These are phyloP conservation scores for Paramecium octaurelia DNA, from an alignment of 73 alveolate genomes.

Conservation along the genomic window DNA sequence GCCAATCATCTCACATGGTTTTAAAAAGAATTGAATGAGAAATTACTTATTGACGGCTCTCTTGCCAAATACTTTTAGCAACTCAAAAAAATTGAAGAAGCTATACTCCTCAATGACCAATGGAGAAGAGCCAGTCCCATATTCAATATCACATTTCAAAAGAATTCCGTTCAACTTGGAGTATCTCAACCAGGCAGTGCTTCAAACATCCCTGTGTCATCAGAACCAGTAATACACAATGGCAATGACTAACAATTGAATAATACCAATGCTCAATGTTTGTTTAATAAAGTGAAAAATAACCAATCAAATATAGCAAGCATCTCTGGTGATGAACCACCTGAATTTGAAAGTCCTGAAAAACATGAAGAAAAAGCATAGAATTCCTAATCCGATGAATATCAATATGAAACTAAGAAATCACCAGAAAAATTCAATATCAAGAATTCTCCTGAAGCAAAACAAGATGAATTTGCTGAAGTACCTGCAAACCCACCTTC, in stretches of 20 bases:
- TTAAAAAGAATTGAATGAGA: neutral
- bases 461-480: neutral
- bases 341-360: constrained; percentile 14
- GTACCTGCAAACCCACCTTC: neutral
- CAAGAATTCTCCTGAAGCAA: neutral
- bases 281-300: constrained; percentile 22
- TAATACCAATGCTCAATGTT: neutral
- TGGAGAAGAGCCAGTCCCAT: constrained; percentile 14
- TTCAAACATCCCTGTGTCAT: neutral
- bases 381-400: neutral
- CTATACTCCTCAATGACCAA: neutral
- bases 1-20: constrained; percentile 36
- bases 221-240: neutral
- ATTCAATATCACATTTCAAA: neutral
- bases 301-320: neutral
- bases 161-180: neutral
- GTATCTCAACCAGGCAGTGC: neutral
- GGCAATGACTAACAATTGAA: neutral
- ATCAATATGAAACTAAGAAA: neutral
- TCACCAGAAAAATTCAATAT: neutral
- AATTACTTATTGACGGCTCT: constrained; percentile 17
- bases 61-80: neutral
- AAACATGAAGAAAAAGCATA: neutral
- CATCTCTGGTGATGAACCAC: neutral
- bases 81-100: neutral